Base-by-base conservation (phyloP, 2,329 filamentous ascomycete genomes). In the Ascochyta fabae region DNA sequence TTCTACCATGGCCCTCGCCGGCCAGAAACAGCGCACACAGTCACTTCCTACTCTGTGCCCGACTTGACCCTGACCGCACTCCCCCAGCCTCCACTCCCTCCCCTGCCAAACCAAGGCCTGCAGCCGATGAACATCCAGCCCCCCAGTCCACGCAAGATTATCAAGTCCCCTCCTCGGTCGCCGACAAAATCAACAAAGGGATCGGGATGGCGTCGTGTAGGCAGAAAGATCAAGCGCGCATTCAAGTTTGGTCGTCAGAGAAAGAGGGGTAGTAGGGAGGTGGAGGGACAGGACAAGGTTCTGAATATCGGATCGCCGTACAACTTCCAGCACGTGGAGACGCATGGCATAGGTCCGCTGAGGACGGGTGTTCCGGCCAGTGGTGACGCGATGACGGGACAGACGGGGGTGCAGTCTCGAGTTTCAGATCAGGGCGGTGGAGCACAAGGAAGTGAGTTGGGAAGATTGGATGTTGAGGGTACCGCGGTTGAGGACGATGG, bases 51-150 rank as follows among this genome's bases (percentile, higher is more conserved):
- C 41, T 55, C 52, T 1, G 41, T 27, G 8, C 45, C 35, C 0
- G 52, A 55, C n/a, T 12, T 55, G 4, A 40, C 23, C 4, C 16
- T 42, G n/a, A 55, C 52, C 0, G 52, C 52, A 8, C 46, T 55
- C 2, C 52, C 52, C 9, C 39, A n/a, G n/a, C 42, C 27, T 22
- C 45, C 27, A 3, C 51, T 46, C n/a, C 27, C 40, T 4, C 19
- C 48, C 1, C 46, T 44, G 3, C 46, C 13, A 15, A 34, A 39
- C 6, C 45, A 26, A 35, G 34, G 26, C 6, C 34, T 34, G 6
- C 34, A 12, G 6, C 42, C 43, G 15, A 35, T 24, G n/a, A 43
- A 22, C 4, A 46, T 36, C 29, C 15, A 36, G 5, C 27, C 35
- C 13, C 23, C 41, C 13, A 45, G 16, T 13, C 23, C 29, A 4